These are phyloP conservation scores for Setomelanomma holmii DNA, from an alignment of 2,329 filamentous ascomycete genomes.

Conservation along the genomic window DNA sequence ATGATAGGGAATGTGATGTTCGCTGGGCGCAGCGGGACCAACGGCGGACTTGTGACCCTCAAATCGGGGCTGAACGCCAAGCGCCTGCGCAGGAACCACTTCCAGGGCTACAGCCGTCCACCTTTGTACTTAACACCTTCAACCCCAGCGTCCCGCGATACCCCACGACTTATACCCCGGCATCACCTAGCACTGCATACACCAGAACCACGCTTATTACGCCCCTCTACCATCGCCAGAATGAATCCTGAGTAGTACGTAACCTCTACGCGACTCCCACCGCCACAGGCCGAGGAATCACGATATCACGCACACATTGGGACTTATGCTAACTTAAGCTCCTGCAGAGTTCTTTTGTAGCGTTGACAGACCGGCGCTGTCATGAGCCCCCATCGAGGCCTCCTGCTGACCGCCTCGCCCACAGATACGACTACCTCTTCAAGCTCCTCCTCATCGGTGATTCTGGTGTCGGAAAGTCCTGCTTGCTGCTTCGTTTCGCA, in stretches of 20 bases:
- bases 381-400: conserved; percentile 6
- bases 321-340: conserved; percentile 32
- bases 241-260: conserved; percentile 96
- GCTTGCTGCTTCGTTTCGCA: conserved; percentile 94
- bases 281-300: conserved; percentile 32
- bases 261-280: conserved; percentile 38
- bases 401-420: conserved; percentile 29
- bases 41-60: conserved; percentile 31
- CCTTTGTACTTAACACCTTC: conserved; percentile 28
- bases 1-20: conserved; percentile 29
- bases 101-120: conserved; percentile 21
- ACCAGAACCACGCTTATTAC: conserved; percentile 14
- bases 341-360: conserved; percentile 32
- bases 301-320: conserved; percentile 11
- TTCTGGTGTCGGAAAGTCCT: conserved; percentile 99
- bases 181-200: conserved; percentile 17
- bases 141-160: conserved; percentile 33
- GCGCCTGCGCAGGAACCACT: conserved; percentile 17
- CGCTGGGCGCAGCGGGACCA: conserved; percentile 20
- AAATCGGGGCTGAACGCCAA: conserved; percentile 25
- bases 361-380: conserved; percentile 4
- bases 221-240: conserved; percentile 52
- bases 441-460: conserved; percentile 99
- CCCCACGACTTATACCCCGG: conserved; percentile 23
- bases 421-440: conserved; percentile 99